Evolutionary conservation across 2,329 filamentous ascomycete species (phyloP), one percentile per base, ranked within the genome.

Genomic region (Colletotrichum tofieldiae): DNA sequence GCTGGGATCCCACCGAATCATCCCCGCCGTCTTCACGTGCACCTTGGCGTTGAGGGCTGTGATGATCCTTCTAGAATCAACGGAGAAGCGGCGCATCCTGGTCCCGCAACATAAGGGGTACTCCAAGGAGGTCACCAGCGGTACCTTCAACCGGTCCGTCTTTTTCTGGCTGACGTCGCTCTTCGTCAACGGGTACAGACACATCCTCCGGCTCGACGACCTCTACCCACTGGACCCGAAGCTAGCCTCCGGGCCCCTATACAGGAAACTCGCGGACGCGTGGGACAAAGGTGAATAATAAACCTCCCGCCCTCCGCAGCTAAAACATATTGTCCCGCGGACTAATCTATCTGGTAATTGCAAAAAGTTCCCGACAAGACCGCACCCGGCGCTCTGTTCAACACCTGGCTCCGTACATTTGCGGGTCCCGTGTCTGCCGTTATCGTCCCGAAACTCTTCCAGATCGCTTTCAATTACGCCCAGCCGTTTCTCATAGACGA

Each of bases 111-210:
- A 83, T 58, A 77, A 79, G 1, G 73, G 76, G 2, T 83, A 81
- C 52, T 86, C 88, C 1, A 84, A 82, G 0, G 89, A 91, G 75
- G 84, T 84, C 3, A 89, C 85, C 2, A 86, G 84, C 58, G 84
- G 87, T 3, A 79, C 87, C n/a, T 85, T 86, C 73, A 88, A 81
- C 71, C 80, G 82, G 54, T 79, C 78, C 0, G 78, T 88, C 16
- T 90, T 90, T 75, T 85, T 82, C 81, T 90, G 88, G 88, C 77
- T 89, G 61, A 88, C 86, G 69, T 81, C 83, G 2, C 76, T 91
- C 8, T 85, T 91, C 52, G 81, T 81, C 35, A 78, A 79, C 20
- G 87, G 88, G 0, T 89, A 84, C 78, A 82, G 78, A 5, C 85
- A 82, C 8, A 73, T 81, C 4, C 74, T 89, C 7, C 75, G 77